Evolutionary conservation across 2,329 filamentous ascomycete genomes (phyloP).

Genomic region (Magnaporthiopsis rhizophila): DNA sequence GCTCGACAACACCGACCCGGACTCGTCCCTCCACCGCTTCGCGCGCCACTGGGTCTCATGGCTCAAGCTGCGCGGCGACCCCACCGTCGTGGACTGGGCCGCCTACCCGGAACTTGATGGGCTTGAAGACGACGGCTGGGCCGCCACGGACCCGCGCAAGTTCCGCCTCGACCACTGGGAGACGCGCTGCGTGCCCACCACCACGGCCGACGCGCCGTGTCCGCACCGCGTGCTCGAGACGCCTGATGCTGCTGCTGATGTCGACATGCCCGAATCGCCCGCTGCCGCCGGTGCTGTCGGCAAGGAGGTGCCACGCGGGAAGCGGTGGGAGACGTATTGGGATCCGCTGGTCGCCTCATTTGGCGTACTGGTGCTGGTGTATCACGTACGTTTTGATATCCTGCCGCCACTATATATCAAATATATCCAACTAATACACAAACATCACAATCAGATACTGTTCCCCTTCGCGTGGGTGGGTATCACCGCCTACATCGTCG

Average conservation of each 20-base stretch:
- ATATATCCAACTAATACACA: too few species aligned
- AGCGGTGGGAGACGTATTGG: conserved; percentile 3
- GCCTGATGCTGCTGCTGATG: too few species aligned
- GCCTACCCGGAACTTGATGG: background rate
- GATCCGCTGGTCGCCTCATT: conserved; percentile 1
- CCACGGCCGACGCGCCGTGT: conserved; percentile 3
- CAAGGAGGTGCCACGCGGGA: background rate
- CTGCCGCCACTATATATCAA: too few species aligned
- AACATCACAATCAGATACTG: background rate
- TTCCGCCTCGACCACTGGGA: conserved; percentile 8
- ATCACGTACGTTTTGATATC: too few species aligned
- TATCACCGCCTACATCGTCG: conserved; percentile 8
- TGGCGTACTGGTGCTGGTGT: background rate
- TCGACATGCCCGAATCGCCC: background rate
- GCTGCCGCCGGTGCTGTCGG: background rate
- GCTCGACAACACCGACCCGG: conserved; percentile 6
- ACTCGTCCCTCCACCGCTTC: conserved; percentile 9
- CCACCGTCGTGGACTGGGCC: too few species aligned
- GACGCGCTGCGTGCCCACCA: conserved; percentile 1
- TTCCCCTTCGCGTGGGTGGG: conserved; percentile 7
- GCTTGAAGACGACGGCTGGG: conserved; percentile 3
- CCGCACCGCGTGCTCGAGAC: conserved; percentile 5
- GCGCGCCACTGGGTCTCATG: conserved; percentile 10
- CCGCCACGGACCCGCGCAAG: conserved; percentile 7
- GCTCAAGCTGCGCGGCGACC: conserved; percentile 7